Evolutionary conservation across 345 rosid species (phyloP).

Genomic region (Eucalyptus polybractea): DNA sequence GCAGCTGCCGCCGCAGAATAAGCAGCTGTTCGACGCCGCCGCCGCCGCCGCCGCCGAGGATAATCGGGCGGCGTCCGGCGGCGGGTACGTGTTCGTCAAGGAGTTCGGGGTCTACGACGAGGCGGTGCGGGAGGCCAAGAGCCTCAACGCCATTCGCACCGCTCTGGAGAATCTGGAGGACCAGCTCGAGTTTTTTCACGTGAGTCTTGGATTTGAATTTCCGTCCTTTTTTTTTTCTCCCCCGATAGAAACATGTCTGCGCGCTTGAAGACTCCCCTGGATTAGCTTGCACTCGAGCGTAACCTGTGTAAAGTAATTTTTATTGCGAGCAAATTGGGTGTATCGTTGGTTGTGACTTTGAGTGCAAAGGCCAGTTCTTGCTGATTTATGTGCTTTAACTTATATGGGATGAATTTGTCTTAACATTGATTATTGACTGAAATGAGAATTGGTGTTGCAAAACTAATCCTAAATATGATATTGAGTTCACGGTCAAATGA

Average conservation of each 20-base stretch:
- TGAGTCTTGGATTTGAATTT: background rate
- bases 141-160: slow-evolving; percentile 72
- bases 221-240: background rate
- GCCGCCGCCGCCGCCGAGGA: slow-evolving; percentile 19
- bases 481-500: background rate
- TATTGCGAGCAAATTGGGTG: background rate
- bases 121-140: slow-evolving; percentile 76
- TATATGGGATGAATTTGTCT: background rate
- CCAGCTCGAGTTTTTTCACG: slow-evolving; percentile 93
- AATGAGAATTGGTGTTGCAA: background rate
- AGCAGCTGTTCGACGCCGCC: background rate
- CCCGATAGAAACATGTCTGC: background rate
- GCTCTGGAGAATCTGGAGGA: slow-evolving; percentile 96
- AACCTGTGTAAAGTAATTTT: background rate
- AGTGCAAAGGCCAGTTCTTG: background rate
- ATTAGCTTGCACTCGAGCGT: background rate
- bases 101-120: slow-evolving; percentile 45
- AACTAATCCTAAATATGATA: background rate
- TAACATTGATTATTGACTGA: background rate
- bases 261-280: background rate
- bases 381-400: background rate
- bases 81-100: slow-evolving; percentile 82
- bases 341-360: background rate
- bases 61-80: slow-evolving; percentile 10
- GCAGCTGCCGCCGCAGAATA: background rate